Percentiles rank a stretch among this genome's conserved stretches.
These are phyloP conservation scores for Coemansia sp. DNA, from an alignment of 192 early-diverging fungal species.

Conservation along the genomic window DNA sequence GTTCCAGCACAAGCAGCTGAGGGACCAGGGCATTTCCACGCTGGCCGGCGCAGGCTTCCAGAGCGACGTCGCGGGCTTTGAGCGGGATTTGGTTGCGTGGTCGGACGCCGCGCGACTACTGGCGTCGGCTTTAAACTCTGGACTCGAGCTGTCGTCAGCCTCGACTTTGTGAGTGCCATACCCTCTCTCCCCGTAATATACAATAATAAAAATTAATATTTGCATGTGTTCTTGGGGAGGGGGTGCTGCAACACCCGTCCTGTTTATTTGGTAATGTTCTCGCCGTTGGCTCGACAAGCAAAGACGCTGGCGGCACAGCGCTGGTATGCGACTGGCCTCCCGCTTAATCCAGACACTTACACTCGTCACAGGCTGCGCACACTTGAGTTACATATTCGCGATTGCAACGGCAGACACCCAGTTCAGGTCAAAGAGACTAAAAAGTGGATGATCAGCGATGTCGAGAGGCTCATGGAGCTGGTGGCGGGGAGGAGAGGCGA, in stretches of 20 bases:
- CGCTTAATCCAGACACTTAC: not conserved
- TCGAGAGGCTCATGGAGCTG: not conserved
- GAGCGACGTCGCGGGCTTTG: constrained; percentile 30
- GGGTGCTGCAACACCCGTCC: too few species aligned
- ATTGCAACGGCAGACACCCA: not conserved
- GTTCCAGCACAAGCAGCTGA: constrained; percentile 24
- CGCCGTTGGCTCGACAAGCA: not conserved
- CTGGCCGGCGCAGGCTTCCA: constrained; percentile 16
- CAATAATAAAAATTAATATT: too few species aligned
- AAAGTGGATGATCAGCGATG: not conserved
- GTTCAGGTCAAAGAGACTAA: not conserved
- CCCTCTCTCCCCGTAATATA: too few species aligned
- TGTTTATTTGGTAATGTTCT: not conserved
- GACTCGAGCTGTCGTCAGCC: constrained; percentile 6
- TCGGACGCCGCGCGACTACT: constrained; percentile 33
- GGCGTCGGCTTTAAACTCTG: constrained; percentile 14
- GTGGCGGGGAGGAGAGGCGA: not conserved
- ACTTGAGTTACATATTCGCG: not conserved
- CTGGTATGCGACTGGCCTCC: not conserved
- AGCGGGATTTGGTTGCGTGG: constrained; percentile 38
- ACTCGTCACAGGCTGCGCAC: not conserved
- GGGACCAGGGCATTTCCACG: constrained; percentile 22
- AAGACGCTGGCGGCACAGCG: not conserved
- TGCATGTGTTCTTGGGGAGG: too few species aligned
- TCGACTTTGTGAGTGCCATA: not conserved